Conservation (phyloP, 169 alveolate species). For the Cryptosporidium ubiquitum region DNA sequence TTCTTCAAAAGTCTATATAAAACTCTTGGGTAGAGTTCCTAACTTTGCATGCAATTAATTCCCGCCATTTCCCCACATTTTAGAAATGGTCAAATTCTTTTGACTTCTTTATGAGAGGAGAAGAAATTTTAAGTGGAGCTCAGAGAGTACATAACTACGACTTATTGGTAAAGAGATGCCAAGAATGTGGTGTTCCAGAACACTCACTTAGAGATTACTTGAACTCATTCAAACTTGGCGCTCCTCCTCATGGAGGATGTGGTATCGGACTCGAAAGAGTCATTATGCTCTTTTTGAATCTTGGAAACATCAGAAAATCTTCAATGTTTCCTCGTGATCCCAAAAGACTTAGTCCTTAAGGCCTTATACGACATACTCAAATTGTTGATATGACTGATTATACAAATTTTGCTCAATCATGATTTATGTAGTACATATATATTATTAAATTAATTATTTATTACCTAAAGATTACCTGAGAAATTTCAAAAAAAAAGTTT, state of each 20-base stretch:
- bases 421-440: neutral
- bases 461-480: neutral
- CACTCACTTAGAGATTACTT: constrained; percentile 84
- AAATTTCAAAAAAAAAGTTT: no score
- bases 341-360: constrained; percentile 94
- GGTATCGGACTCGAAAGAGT: constrained; percentile 99
- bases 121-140: constrained; percentile 99
- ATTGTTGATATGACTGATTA: neutral
- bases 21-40: neutral
- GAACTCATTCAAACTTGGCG: constrained; percentile 95
- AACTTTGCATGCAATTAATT: neutral
- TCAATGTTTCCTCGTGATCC: constrained; percentile 99
- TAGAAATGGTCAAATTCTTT: constrained; percentile 91
- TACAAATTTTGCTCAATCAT: neutral
- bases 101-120: constrained; percentile 99
- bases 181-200: constrained; percentile 75
- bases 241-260: constrained; percentile 99
- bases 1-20: neutral
- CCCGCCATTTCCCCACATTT: constrained; percentile 11
- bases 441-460: neutral
- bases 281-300: constrained; percentile 94
- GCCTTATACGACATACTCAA: neutral
- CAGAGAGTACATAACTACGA: constrained; percentile 98
- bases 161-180: constrained; percentile 83
- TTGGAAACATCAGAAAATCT: constrained; percentile 95